Base-by-base conservation (phyloP, 2,329 filamentous ascomycete genomes). In the Hymenoscyphus fraxineus region DNA sequence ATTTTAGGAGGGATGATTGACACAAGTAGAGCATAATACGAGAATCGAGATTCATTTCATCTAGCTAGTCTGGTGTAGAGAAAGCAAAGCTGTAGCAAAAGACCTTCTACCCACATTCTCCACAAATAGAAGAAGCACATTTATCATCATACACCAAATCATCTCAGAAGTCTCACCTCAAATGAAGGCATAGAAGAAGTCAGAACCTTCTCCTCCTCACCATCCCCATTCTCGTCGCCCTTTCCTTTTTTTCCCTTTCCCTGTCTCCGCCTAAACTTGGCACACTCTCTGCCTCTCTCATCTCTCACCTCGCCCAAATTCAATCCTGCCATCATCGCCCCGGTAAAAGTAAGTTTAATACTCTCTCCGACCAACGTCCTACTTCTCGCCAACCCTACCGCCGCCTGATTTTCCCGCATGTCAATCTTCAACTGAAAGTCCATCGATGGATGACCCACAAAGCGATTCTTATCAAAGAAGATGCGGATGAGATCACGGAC, bases 371-470 rank as follows among this genome's bases (percentile, higher is more conserved):
- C 6, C 10, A 51, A 10, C 22, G 7, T 10, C 19, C 44, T n/a
- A 51, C n/a, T 51, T 51, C 22, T n/a, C 12, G 44, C 44, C 44
- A 51, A 19, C 7, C 44, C 44, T 19, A 51, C 22, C 12, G 44
- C 19, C 7, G 22, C 22, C 44, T 51, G n/a, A 10, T n/a, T 19
- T n/a, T 51, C 44, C 6, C 44, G n/a, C 44, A 19, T 51, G n/a
- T 51, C 44, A n/a, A 19, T 51, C 44, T 51, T 51, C n/a, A 51
- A n/a, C 22, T 51, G 44, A 19, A 51, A 51, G 44, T 51, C 44
- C 44, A 51, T 51, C n/a, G 44, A 6, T 5, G 44, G 44, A 10
- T 6, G 22, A 2, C n/a, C n/a, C 19, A 51, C n/a, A 9, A 19
- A 51, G 44, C 44, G 44, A 10, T 51, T 51, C 10, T 51, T 51